These are phyloP conservation scores for Dysphania ambrosioides DNA, from an alignment of 148 eudicot species.

Conservation along the genomic window DNA sequence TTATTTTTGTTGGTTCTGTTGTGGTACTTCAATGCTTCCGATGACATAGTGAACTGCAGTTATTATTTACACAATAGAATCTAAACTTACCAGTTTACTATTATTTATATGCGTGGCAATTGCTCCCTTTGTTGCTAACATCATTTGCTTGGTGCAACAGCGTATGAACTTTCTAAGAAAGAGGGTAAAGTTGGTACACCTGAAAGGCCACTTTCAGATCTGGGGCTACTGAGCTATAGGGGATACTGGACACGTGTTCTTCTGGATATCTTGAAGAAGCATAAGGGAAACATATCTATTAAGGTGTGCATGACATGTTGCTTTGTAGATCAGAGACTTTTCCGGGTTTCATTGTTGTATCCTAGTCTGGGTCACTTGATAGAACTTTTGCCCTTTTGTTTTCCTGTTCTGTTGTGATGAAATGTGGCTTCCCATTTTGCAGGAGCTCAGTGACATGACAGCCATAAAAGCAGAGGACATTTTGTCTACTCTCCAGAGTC, in stretches of 20 bases:
- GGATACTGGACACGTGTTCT: slow-evolving; percentile 99
- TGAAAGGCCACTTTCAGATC: slow-evolving; percentile 94
- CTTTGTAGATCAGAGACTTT: not conserved
- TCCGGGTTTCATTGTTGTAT: not conserved
- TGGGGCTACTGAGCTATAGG: slow-evolving; percentile 89
- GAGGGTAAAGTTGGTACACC: slow-evolving; percentile 98
- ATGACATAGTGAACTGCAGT: not conserved
- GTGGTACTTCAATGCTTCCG: not conserved
- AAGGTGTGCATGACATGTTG: slow-evolving; percentile 46
- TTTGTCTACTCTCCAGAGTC: slow-evolving; percentile 72
- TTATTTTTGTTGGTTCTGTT: not conserved
- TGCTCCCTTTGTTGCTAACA: not conserved
- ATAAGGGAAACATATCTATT: slow-evolving; percentile 95
- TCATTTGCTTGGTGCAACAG: slow-evolving; percentile 33
- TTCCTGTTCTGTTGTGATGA: not conserved
- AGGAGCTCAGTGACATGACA: slow-evolving; percentile 99
- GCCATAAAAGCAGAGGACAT: slow-evolving; percentile 94
- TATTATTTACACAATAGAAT: not conserved
- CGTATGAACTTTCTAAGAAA: slow-evolving; percentile 98
- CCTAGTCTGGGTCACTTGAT: no score
- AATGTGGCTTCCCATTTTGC: slow-evolving; percentile 17
- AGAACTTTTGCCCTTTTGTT: not conserved
- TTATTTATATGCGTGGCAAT: not conserved
- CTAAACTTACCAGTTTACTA: slow-evolving; percentile 1
- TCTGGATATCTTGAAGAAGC: slow-evolving; percentile 85